Base-by-base conservation (phyloP, 805 yeast genomes). In the Cyberlindnera nakhonratchasimensis region DNA sequence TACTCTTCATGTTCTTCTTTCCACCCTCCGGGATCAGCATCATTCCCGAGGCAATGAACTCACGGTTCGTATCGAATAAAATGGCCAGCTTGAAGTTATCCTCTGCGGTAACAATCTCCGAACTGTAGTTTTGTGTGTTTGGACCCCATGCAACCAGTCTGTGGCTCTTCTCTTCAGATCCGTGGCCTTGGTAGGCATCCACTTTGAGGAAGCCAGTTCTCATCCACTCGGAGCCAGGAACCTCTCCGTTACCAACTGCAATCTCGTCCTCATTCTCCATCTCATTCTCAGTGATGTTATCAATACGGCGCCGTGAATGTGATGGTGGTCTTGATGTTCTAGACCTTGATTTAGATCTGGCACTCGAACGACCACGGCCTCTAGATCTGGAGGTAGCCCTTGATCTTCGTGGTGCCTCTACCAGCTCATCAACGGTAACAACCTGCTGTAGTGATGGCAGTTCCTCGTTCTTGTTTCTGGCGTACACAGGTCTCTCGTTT, bases 1-100 rank as follows among this genome's bases (percentile, higher is more conserved):
- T 77, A 20, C 75, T 66, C 48, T 77, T 76, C 45, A 73, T 62
- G 33, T 80, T 74, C 56, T 85, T 86, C 38, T 72, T 67, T 0
- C 84, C 82, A 8, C 74, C 75, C 1, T 66, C 58, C 0, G 91
- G 89, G 23, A 87, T 65, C 44, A 78, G 79, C 43, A 86, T 66
- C 53, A 85, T 67, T 4, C 95, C 96, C 23, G 83, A 78, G 1
- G 91, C 95, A 41, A 82, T 75, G 46, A 73, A 74, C 39, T 78
- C 83, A 41, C 74, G 68, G 52, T 80, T 77, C 43, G 71, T 72
- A 52, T 80, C 80, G 49, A 83, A 86, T 35, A 85, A 65, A 6
- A 82, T 74, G 0, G 84, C 81, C 4, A 86, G 64, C 42, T 74
- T 71, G 60, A 77, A 86, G 44, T 74, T 72, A 45, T 82, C 79